phyloP scores from a whole-genome alignment of 768 basidiomycete genomes.

The Mycena indigotica region DNA sequence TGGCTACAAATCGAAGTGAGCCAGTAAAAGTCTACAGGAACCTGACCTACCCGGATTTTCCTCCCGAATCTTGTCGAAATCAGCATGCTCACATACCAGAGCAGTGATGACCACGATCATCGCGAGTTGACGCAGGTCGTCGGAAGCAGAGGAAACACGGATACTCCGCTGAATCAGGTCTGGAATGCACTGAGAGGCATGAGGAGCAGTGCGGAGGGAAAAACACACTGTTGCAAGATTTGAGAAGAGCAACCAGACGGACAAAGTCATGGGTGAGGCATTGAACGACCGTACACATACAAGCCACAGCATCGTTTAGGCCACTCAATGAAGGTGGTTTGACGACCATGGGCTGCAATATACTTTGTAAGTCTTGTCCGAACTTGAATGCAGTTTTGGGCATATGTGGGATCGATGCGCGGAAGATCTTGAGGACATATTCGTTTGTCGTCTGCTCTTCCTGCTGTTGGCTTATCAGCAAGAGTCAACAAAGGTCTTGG shows the following conservation, averaged over 20 bases:
- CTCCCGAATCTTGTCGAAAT: conserved; percentile 76
- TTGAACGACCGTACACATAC: conserved; percentile 84
- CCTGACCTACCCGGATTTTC: conserved; percentile 58
- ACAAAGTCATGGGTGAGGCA: conserved; percentile 85
- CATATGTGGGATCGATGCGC: conserved; percentile 81
- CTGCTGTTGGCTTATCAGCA: conserved; percentile 46
- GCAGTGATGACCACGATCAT: conserved; percentile 85
- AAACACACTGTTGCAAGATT: conserved; percentile 78
- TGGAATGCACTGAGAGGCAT: not conserved
- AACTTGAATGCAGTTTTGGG: conserved; percentile 89
- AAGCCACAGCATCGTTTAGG: conserved; percentile 89
- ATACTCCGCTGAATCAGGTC: not conserved
- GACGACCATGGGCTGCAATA: conserved; percentile 88
- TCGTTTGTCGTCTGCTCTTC: conserved; percentile 87
- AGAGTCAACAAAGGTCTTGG: no score
- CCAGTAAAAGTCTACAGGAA: not conserved
- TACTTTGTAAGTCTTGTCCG: conserved; percentile 78
- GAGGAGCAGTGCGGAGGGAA: conserved; percentile 22
- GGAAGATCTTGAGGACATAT: conserved; percentile 86
- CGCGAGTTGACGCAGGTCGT: conserved; percentile 57
- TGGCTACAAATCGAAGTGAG: conserved; percentile 41
- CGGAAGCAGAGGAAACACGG: conserved; percentile 38
- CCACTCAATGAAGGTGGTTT: conserved; percentile 75
- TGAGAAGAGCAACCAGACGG: conserved; percentile 75
- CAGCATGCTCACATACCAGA: conserved; percentile 84